A percentile compares a stretch with the other conserved stretches of the same genome.
These are phyloP conservation scores for Agrostemma githago DNA, from an alignment of 148 eudicot species.

Conservation along the genomic window DNA sequence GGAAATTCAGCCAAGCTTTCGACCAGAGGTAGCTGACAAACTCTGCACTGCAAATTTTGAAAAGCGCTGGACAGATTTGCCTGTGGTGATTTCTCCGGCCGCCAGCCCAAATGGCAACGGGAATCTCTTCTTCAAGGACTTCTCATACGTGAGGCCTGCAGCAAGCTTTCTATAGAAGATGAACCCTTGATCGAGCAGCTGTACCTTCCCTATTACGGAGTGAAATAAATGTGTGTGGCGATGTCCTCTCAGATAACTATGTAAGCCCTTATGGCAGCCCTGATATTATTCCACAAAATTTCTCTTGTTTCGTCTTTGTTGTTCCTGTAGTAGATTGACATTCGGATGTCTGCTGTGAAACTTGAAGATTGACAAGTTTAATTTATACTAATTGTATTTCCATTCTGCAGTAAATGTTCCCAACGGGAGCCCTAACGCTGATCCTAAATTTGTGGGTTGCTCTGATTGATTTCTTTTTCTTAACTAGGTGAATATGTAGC, in stretches of 20 bases:
- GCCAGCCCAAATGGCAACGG: slow-evolving; percentile 61
- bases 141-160: slow-evolving; percentile 66
- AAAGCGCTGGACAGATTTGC: slow-evolving; percentile 68
- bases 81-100: slow-evolving; percentile 70
- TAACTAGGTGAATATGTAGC: too few relatives aligned
- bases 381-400: too few relatives aligned
- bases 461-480: too few relatives aligned
- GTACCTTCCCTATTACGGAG: neutral
- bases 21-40: slow-evolving; percentile 63
- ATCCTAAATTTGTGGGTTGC: neutral
- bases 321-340: neutral
- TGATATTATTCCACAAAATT: too few relatives aligned
- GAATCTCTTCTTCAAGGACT: slow-evolving; percentile 63
- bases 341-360: neutral
- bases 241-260: neutral
- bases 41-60: slow-evolving; percentile 84
- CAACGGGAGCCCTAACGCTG: neutral
- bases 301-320: neutral
- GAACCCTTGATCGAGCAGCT: slow-evolving; percentile 35
- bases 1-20: slow-evolving; percentile 65
- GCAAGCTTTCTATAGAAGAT: slow-evolving; percentile 43
- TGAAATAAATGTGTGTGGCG: neutral
- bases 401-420: neutral
- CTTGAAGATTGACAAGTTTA: neutral
- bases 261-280: neutral